Base-by-base conservation (phyloP, 768 basidiomycete species). In the Omphalotus guepiniiformis region DNA sequence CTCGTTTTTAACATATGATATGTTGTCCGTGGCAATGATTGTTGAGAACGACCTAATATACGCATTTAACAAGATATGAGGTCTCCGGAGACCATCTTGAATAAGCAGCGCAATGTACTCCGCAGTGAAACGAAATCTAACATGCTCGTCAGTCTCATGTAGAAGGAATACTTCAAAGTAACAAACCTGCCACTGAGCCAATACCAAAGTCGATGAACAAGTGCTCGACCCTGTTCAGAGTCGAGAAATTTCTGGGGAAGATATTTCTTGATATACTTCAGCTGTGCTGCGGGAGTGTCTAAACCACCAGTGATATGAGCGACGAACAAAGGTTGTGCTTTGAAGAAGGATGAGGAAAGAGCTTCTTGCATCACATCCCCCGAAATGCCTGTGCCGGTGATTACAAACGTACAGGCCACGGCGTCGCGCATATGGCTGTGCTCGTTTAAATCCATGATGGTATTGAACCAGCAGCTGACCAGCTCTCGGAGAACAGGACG, bases 141-240 rank as follows among this genome's bases (percentile, higher is more conserved):
- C 6, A 12, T 25, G 21, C 18, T 9, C 28, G 26, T 25, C 25
- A 6, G 32, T 35, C 8, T 7, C 15, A 21, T 9, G 7, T 27
- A 19, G 2, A 35, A 11, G 9, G 6, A 38, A 12, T 34, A 2
- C 26, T 60, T 13, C 29, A 74, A n/a, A n/a, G n/a, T n/a, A n/a
- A n/a, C n/a, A n/a, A n/a, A n/a, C 73, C 74, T 65, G 40, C 74
- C 74, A 47, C 65, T 66, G 19, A 76, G 42, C 74, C 74, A 76
- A 53, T 73, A 70, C 65, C 67, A 67, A 12, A 68, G 54, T 6
- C 74, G 55, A 23, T 69, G 64, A 36, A 68, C 41, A n/a, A 76
- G 55, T 26, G 69, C 55, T n/a, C 48, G 47, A 5, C 71, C 70
- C 1, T 58, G 46, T 3, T 57, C 36, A 0, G 61, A 63, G 4